phyloP scores from a whole-genome alignment of 2,329 filamentous ascomycete genomes.

The Apiospora pterosperma region DNA sequence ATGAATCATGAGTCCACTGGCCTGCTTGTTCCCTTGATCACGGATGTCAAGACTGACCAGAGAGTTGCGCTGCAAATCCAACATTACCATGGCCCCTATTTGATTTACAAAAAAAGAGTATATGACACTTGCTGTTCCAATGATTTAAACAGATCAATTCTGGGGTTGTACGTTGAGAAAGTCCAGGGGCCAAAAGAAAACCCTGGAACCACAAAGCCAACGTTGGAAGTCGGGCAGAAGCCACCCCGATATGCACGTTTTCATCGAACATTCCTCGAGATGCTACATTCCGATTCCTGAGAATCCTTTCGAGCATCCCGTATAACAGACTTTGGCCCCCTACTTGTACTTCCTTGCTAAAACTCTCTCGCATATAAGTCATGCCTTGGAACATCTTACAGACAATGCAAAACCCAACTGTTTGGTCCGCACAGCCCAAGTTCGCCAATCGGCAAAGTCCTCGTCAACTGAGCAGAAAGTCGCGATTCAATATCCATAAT shows the following conservation, averaged over 20 bases:
- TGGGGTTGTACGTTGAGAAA: background rate
- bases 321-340: no score
- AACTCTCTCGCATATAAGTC: background rate
- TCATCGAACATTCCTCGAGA: background rate
- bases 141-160: no score
- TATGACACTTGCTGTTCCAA: no score
- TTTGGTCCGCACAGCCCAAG: fast-evolving
- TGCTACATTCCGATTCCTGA: background rate
- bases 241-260: background rate
- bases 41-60: no score
- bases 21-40: no score
- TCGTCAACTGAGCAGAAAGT: no score
- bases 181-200: background rate
- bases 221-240: background rate
- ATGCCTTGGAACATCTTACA: background rate
- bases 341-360: no score
- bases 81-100: no score
- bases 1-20: no score
- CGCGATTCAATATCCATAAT: no score
- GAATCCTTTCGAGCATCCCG: background rate
- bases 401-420: background rate
- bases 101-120: no score
- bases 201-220: background rate
- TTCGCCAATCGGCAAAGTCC: no score
- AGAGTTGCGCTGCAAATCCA: background rate